These are phyloP conservation scores for Zygotorulaspora sp. DNA, from an alignment of 805 yeast genomes.

Conservation along the genomic window DNA sequence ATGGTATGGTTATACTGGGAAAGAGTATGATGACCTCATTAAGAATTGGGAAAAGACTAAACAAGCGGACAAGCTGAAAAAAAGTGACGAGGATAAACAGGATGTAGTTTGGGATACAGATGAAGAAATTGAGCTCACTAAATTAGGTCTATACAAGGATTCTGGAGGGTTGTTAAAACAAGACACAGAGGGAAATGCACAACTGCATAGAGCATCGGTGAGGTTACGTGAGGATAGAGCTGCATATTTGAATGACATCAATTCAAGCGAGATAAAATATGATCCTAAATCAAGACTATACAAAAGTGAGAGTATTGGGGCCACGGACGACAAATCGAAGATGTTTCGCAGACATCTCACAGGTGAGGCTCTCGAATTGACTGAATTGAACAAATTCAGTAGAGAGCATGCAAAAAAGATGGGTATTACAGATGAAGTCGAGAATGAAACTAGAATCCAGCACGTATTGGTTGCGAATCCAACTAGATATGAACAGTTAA, in stretches of 20 bases:
- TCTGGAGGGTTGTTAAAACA: slow-evolving; percentile 19
- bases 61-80: slow-evolving; percentile 13
- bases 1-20: slow-evolving; percentile 73
- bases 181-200: slow-evolving; percentile 17
- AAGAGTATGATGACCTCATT: slow-evolving; percentile 53
- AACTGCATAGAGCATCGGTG: slow-evolving; percentile 34
- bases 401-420: slow-evolving; percentile 39
- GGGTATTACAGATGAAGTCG: slow-evolving; percentile 29
- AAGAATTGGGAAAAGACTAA: slow-evolving; percentile 42
- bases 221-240: slow-evolving; percentile 76
- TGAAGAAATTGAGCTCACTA: slow-evolving; percentile 41
- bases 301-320: slow-evolving; percentile 34
- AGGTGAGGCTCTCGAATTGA: slow-evolving; percentile 55
- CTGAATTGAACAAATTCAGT: slow-evolving; percentile 46
- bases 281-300: slow-evolving; percentile 51
- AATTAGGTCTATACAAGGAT: slow-evolving; percentile 36
- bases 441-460: slow-evolving; percentile 23
- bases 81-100: slow-evolving; percentile 13
- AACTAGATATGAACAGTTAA: slow-evolving; percentile 30
- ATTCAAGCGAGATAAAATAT: slow-evolving; percentile 43
- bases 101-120: slow-evolving; percentile 37
- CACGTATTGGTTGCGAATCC: slow-evolving; percentile 37
- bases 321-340: slow-evolving; percentile 37
- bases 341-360: slow-evolving; percentile 51
- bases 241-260: slow-evolving; percentile 52